phyloP scores from a whole-genome alignment of 1,284 basidiomycete genomes.

The Cerrena zonata region DNA sequence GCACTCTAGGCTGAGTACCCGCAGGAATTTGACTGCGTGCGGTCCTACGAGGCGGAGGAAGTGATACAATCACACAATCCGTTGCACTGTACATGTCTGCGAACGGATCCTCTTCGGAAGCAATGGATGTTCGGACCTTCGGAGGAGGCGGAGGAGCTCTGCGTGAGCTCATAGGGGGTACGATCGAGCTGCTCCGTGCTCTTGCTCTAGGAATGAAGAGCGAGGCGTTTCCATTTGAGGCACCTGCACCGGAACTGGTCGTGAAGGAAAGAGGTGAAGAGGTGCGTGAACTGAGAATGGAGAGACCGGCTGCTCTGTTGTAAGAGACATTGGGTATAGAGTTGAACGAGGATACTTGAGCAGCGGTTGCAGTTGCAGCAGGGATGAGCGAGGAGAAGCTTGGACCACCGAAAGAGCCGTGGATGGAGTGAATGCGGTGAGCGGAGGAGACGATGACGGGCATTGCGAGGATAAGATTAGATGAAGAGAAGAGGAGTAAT shows the following conservation, averaged over 20 bases:
- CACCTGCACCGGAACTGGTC: constrained; percentile 11
- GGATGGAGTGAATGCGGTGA: constrained; percentile 26
- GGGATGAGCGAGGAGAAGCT: constrained; percentile 16
- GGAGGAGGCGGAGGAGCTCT: constrained; percentile 21
- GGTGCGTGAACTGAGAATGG: constrained; percentile 14
- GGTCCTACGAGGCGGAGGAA: constrained; percentile 11
- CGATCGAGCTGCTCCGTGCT: neutral
- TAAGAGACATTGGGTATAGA: constrained; percentile 24
- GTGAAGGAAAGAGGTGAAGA: constrained; percentile 1
- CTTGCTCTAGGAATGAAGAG: constrained; percentile 1
- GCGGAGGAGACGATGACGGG: constrained; percentile 20
- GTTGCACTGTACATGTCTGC: constrained; percentile 2
- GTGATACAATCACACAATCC: constrained; percentile 11
- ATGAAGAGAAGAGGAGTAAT: no score
- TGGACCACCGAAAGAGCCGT: constrained; percentile 21
- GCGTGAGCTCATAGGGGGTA: constrained; percentile 3
- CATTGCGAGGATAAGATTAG: neutral
- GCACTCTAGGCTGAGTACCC: constrained; percentile 8
- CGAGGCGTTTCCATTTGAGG: no score
- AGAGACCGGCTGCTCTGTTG: constrained; percentile 7
- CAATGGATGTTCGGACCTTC: constrained; percentile 5
- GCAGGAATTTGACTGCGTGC: constrained; percentile 8
- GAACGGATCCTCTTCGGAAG: constrained; percentile 22
- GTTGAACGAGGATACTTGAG: constrained; percentile 21
- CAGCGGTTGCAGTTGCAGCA: constrained; percentile 12